A percentile compares a stretch with the other conserved stretches of the same genome.
phyloP scores from a whole-genome alignment of 768 basidiomycete species.

The Pleurotus sapidus region DNA sequence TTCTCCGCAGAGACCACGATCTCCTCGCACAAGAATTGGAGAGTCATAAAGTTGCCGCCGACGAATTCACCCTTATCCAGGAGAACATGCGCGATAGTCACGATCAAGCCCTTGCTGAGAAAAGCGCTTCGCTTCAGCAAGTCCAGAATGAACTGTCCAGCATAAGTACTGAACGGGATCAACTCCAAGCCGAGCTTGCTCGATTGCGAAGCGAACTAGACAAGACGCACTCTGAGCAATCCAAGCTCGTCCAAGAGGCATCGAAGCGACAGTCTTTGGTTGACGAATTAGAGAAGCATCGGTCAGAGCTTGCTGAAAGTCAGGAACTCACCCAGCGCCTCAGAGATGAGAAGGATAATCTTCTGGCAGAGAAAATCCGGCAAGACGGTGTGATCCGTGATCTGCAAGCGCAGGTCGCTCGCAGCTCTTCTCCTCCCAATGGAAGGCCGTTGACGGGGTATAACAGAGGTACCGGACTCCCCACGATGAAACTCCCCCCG shows the following conservation, averaged over 20 bases:
- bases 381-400: conserved; percentile 74
- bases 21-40: conserved; percentile 57
- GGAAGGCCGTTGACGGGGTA: conserved; percentile 51
- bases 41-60: conserved; percentile 49
- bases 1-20: conserved; percentile 45
- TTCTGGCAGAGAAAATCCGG: conserved; percentile 69
- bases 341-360: conserved; percentile 78
- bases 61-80: conserved; percentile 45
- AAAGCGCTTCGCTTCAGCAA: conserved; percentile 38
- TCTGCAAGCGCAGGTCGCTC: conserved; percentile 68
- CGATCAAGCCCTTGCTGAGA: conserved; percentile 49
- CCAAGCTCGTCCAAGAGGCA: conserved; percentile 63
- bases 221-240: conserved; percentile 54
- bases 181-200: conserved; percentile 43
- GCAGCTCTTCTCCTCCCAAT: conserved; percentile 57
- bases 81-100: conserved; percentile 40
- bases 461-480: conserved; percentile 56
- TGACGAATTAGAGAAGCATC: conserved; percentile 75
- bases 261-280: conserved; percentile 74
- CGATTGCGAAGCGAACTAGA: conserved; percentile 59
- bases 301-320: conserved; percentile 70
- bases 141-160: conserved; percentile 49
- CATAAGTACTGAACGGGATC: conserved; percentile 42
- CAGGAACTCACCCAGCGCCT: conserved; percentile 75
- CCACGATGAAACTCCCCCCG: conserved; percentile 77